A percentile compares a stretch with the other conserved stretches of the same genome.
Conservation (phyloP, 768 basidiomycete genomes). For the Xerocomus potaroensis region DNA sequence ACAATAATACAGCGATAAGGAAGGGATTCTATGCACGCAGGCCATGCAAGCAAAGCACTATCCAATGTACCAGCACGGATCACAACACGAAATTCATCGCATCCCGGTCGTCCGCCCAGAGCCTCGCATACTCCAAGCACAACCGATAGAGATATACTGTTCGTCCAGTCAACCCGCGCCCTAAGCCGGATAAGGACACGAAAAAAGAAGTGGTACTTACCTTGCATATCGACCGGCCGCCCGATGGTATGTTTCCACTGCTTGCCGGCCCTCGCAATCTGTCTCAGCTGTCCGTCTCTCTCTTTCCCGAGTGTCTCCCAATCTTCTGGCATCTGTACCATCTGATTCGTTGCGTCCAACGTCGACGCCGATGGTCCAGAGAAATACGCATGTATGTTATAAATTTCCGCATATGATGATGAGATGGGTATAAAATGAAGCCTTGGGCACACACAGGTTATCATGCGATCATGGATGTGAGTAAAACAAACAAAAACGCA, state of each 20-base stretch:
- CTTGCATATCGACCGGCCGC: constrained; percentile 87
- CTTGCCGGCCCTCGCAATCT: constrained; percentile 90
- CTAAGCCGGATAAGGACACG: not conserved
- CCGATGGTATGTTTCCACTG: constrained; percentile 87
- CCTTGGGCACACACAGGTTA: constrained; percentile 43
- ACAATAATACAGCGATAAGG: not conserved
- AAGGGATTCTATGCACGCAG: not conserved
- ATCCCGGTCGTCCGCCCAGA: constrained; percentile 82
- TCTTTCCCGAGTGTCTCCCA: constrained; percentile 39
- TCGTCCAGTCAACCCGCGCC: not conserved
- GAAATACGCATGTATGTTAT: constrained; percentile 92
- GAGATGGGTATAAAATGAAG: constrained; percentile 94
- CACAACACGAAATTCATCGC: constrained; percentile 45
- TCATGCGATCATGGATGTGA: too few species aligned
- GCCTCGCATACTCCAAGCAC: constrained; percentile 82
- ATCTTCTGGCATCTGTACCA: constrained; percentile 29
- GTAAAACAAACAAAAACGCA: constrained; percentile 25
- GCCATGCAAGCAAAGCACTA: not conserved
- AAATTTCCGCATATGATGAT: constrained; percentile 82
- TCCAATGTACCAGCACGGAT: not conserved
- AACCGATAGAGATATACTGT: constrained; percentile 83
- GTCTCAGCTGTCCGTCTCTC: constrained; percentile 67
- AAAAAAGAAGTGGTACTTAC: constrained; percentile 39
- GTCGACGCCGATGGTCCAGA: constrained; percentile 72
- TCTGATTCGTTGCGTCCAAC: constrained; percentile 50